These are phyloP conservation scores for Ploettnerulaceae sp. DNA, from an alignment of 2,329 filamentous ascomycete species.

Conservation along the genomic window DNA sequence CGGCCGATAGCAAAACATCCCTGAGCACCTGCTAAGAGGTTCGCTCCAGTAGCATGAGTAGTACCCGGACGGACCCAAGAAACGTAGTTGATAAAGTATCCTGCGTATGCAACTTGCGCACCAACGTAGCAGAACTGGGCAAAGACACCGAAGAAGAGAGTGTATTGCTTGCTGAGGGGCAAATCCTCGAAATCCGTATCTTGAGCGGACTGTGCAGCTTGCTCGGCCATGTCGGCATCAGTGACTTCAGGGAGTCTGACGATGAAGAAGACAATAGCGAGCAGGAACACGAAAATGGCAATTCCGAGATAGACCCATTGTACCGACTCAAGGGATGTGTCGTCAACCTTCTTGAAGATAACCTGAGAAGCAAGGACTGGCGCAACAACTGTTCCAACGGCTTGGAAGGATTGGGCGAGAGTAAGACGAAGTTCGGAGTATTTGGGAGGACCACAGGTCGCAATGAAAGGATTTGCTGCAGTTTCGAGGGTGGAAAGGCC, in stretches of 20 bases:
- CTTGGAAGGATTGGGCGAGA: constrained; percentile 71
- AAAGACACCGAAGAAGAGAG: constrained; percentile 65
- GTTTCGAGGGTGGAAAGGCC: constrained; percentile 74
- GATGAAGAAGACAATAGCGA: constrained; percentile 65
- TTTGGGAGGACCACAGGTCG: constrained; percentile 61
- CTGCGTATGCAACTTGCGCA: constrained; percentile 25
- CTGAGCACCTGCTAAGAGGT: constrained; percentile 69
- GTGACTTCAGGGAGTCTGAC: constrained; percentile 55
- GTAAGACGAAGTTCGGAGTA: constrained; percentile 72
- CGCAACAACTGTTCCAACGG: constrained; percentile 66
- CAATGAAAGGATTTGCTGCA: constrained; percentile 67
- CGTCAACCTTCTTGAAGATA: constrained; percentile 57
- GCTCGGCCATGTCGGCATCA: constrained; percentile 49
- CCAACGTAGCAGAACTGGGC: constrained; percentile 79
- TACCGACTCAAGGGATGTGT: constrained; percentile 57
- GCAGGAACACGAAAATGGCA: constrained; percentile 64
- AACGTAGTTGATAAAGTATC: constrained; percentile 61
- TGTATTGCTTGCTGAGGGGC: constrained; percentile 37
- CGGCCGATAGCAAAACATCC: constrained; percentile 69
- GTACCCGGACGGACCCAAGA: constrained; percentile 37
- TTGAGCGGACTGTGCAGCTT: constrained; percentile 29
- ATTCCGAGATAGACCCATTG: constrained; percentile 83
- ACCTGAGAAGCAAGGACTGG: constrained; percentile 64
- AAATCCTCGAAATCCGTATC: constrained; percentile 23
- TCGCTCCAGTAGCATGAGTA: constrained; percentile 48